These are phyloP conservation scores for Aegle marmelos DNA, from an alignment of 345 rosid genomes.

Conservation along the genomic window DNA sequence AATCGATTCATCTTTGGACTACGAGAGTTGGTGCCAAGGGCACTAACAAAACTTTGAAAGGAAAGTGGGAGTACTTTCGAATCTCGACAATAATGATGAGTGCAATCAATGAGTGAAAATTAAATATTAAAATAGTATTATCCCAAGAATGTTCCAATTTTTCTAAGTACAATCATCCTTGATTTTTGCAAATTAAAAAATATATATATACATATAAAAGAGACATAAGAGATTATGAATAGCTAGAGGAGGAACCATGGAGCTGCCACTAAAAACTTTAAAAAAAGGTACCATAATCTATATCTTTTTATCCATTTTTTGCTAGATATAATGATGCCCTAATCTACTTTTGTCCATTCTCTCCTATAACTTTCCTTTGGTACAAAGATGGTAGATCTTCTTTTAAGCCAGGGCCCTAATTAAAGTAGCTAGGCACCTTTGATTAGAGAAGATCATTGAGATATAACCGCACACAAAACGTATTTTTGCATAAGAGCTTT, in stretches of 20 bases:
- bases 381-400: constrained; percentile 8
- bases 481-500: neutral
- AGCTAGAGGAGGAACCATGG: neutral
- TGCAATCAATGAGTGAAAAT: constrained; percentile 26
- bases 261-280: constrained; percentile 10
- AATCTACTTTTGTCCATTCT: neutral
- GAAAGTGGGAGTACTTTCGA: neutral
- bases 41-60: constrained; percentile 23
- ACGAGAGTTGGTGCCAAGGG: constrained; percentile 26
- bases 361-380: constrained; percentile 8
- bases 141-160: constrained; percentile 12
- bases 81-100: constrained; percentile 11
- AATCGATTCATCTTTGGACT: constrained; percentile 28
- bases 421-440: neutral
- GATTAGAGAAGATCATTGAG: neutral
- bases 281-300: neutral
- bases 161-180: constrained; percentile 24
- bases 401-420: neutral
- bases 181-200: neutral
- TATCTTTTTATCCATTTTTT: neutral
- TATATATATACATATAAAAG: too few species aligned
- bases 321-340: neutral
- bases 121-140: constrained; percentile 19
- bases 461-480: neutral
- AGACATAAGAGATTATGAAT: constrained; percentile 13